phyloP scores from a whole-genome alignment of 306 rosid genomes.

The Quillaja saponaria region DNA sequence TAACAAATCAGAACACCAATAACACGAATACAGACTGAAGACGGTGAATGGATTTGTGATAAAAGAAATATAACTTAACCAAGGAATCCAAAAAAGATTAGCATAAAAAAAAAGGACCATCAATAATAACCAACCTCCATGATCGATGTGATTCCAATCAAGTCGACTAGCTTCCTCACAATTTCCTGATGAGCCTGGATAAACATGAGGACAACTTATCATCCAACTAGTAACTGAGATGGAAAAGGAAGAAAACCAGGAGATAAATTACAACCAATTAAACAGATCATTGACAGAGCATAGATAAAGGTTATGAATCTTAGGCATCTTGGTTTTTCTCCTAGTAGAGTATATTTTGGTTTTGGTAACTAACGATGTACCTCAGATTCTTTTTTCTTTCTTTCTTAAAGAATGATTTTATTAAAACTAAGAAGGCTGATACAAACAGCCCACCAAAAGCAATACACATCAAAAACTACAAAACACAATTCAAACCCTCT shows the following conservation, averaged over 20 bases:
- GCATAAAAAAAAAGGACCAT: constrained; percentile 27
- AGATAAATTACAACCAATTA: constrained; percentile 1
- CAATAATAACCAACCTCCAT: constrained; percentile 83
- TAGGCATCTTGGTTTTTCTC: too few relatives aligned
- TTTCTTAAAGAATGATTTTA: too few relatives aligned
- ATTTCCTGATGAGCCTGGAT: constrained; percentile 80
- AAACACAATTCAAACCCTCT: too few relatives aligned
- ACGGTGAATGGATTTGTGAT: too few relatives aligned
- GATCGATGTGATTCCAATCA: constrained; percentile 96
- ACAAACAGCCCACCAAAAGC: too few relatives aligned
- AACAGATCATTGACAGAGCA: background rate
- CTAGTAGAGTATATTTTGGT: too few relatives aligned
- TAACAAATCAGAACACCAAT: constrained; percentile 7
- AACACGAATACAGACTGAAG: constrained; percentile 26
- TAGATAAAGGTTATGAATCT: too few relatives aligned
- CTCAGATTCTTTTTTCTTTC: too few relatives aligned
- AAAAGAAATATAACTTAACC: background rate
- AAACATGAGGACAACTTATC: constrained; percentile 24
- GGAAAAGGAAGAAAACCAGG: constrained; percentile 5
- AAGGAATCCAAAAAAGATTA: constrained; percentile 27
- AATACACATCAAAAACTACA: too few relatives aligned
- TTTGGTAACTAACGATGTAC: too few relatives aligned
- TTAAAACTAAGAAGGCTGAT: too few relatives aligned
- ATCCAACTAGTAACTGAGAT: constrained; percentile 27
- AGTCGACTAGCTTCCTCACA: constrained; percentile 84